Base-by-base conservation (phyloP, 108 stramenopile genomes). In the Fistulifera pelliculosa region DNA sequence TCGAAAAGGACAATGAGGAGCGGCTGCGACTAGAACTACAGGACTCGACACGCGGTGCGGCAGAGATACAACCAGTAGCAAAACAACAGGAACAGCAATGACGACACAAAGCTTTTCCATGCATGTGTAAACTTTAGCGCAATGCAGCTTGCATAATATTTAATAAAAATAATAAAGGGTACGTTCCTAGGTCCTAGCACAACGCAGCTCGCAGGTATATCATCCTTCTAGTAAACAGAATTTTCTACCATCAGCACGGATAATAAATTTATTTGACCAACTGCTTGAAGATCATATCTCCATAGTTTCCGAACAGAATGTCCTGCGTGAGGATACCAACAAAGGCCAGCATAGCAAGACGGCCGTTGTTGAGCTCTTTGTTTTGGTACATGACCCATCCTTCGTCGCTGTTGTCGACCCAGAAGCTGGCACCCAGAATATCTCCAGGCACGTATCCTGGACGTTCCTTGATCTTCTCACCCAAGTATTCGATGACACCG, bases 291-390 rank as follows among this genome's bases (percentile, higher is more conserved):
- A 93, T 85, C 68, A 76, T 65, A 56, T 93, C 90, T 62, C 90
- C 90, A 62, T 88, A 93, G 60, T 88, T 65, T 39, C 80, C 80
- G 41, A 71, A 81, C 64, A 76, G 73, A 35, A 87, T 61, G 58
- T 80, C 85, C 71, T 94, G 93, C 41, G 76, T 73, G 68, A 91
- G 62, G 62, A 96, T 91, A 38, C 95, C 95, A 41, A 75, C 68
- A 63, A 96, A 74, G 60, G 92, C 95, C 69, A 94, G 73, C 95
- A 96, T 96, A 16, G 95, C 95, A 60, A 94, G 77, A 54, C 95
- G 82, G 62, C 95, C 95, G 71, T 96, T 96, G 80, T 87, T 90
- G 56, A 96, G 76, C 62, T 96, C 95, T 75, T 90, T 93, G 77
- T 89, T 90, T 63, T 93, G 92, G 82, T 93, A 93, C 42, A 73